Percentiles rank a stretch among this genome's conserved stretches.
Conservation (phyloP, 2,329 filamentous ascomycete species). For the Xenoacremonium recifei region DNA sequence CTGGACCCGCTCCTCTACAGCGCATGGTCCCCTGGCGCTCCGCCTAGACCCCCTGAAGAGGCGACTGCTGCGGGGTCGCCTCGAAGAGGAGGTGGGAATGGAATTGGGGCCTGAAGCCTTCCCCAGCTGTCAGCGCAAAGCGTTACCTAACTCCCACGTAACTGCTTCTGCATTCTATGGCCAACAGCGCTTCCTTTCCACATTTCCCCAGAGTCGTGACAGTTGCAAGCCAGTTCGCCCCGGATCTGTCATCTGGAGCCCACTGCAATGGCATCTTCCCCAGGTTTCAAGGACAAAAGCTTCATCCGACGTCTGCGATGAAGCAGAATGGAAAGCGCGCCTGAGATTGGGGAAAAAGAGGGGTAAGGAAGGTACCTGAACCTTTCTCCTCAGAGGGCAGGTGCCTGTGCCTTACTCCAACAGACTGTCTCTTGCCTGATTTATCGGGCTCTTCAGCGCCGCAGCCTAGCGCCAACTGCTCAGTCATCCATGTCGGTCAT, state of each 20-base stretch:
- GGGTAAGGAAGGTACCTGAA: too few relatives aligned
- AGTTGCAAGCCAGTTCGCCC: conserved; percentile 1
- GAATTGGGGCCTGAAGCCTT: too few relatives aligned
- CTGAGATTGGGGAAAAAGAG: too few relatives aligned
- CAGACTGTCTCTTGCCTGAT: background rate
- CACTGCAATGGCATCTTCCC: conserved; percentile 12
- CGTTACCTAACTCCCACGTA: conserved; percentile 26
- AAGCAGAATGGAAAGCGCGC: background rate
- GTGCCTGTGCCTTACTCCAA: background rate
- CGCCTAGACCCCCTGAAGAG: background rate
- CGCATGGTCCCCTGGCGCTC: background rate
- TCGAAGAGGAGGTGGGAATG: background rate
- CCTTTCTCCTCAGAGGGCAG: too few relatives aligned
- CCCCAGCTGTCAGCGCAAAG: conserved; percentile 5
- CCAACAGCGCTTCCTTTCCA: conserved; percentile 10
- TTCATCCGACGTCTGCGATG: background rate
- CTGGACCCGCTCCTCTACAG: background rate
- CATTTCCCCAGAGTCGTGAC: conserved; percentile 19
- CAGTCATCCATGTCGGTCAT: background rate
- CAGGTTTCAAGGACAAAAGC: conserved; percentile 5
- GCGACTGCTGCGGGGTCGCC: background rate
- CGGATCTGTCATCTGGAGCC: background rate
- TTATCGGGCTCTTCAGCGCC: background rate
- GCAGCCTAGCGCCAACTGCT: background rate
- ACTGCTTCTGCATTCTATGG: conserved; percentile 20